Conservation (phyloP, 768 basidiomycete species). For the Tephrocybe rancida region DNA sequence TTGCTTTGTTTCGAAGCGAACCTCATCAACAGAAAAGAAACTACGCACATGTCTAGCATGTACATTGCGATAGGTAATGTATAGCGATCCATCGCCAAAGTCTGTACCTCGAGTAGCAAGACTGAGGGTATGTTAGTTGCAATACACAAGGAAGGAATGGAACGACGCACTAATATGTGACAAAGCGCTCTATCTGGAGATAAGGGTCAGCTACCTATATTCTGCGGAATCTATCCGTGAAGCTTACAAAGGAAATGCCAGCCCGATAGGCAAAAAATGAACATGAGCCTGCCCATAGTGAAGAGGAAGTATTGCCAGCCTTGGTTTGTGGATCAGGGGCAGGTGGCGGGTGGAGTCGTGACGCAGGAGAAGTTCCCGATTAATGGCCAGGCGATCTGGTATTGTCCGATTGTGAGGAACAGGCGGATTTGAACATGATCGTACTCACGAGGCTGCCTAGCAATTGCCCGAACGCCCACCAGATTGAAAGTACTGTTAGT, state of each 20-base stretch:
- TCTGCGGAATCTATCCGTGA: constrained; percentile 33
- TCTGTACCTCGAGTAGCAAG: constrained; percentile 65
- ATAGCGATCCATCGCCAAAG: constrained; percentile 69
- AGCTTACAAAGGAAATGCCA: constrained; percentile 74
- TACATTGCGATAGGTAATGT: constrained; percentile 77
- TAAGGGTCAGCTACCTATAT: constrained; percentile 8
- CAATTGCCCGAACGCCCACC: constrained; percentile 81
- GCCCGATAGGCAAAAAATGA: constrained; percentile 72
- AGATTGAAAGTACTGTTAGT: constrained; percentile 72
- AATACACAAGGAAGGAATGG: too few species aligned
- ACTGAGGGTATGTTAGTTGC: constrained; percentile 28
- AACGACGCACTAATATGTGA: constrained; percentile 51
- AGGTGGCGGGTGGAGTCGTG: constrained; percentile 21
- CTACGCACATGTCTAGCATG: too few species aligned
- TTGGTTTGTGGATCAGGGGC: constrained; percentile 54
- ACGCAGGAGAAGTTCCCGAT: constrained; percentile 70
- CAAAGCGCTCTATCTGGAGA: constrained; percentile 51
- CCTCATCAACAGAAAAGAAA: background rate
- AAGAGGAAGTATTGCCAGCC: constrained; percentile 83
- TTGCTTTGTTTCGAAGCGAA: constrained; percentile 42
- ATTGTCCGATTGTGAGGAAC: background rate
- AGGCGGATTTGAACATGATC: background rate
- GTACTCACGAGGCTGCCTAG: constrained; percentile 44
- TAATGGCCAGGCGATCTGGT: constrained; percentile 73
- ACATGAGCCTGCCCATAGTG: constrained; percentile 70